phyloP scores from a whole-genome alignment of 2,329 filamentous ascomycete species.

The Alternaria ethzedia region DNA sequence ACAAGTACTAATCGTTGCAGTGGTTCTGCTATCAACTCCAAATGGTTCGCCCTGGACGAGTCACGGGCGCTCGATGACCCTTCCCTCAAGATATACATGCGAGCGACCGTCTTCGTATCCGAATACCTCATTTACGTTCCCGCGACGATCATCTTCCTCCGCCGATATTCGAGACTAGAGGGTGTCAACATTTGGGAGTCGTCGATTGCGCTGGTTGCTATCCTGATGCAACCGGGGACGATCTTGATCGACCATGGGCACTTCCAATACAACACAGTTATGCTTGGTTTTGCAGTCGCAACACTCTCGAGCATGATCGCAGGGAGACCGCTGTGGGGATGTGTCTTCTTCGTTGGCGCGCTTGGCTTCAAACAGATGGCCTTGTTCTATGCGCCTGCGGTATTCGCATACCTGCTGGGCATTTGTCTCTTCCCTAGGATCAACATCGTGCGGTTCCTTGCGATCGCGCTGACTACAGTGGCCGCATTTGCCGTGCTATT shows the following conservation, averaged over 20 bases:
- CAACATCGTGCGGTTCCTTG: constrained; percentile 71
- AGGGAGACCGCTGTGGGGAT: constrained; percentile 83
- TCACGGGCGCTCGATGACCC: constrained; percentile 84
- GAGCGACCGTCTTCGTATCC: constrained; percentile 85
- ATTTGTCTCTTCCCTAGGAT: constrained; percentile 79
- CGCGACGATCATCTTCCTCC: constrained; percentile 82
- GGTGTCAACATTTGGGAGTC: constrained; percentile 82
- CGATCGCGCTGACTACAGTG: constrained; percentile 76
- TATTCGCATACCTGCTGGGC: constrained; percentile 91
- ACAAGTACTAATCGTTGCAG: constrained; percentile 43
- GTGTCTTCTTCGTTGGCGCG: constrained; percentile 89
- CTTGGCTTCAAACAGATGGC: constrained; percentile 99
- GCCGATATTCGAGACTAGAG: constrained; percentile 77
- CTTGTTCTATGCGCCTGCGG: constrained; percentile 90
- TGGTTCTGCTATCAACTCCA: constrained; percentile 76
- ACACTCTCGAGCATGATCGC: constrained; percentile 89
- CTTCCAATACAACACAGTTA: constrained; percentile 98
- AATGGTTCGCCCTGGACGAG: constrained; percentile 85
- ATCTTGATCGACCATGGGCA: constrained; percentile 94
- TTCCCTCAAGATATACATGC: constrained; percentile 91
- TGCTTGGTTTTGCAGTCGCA: constrained; percentile 89
- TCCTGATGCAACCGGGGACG: constrained; percentile 88
- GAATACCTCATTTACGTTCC: constrained; percentile 92
- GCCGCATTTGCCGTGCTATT: constrained; percentile 77
- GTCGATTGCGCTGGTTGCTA: constrained; percentile 83